Conservation (phyloP, 2,329 filamentous ascomycete genomes). For the Thelonectria rubi region DNA sequence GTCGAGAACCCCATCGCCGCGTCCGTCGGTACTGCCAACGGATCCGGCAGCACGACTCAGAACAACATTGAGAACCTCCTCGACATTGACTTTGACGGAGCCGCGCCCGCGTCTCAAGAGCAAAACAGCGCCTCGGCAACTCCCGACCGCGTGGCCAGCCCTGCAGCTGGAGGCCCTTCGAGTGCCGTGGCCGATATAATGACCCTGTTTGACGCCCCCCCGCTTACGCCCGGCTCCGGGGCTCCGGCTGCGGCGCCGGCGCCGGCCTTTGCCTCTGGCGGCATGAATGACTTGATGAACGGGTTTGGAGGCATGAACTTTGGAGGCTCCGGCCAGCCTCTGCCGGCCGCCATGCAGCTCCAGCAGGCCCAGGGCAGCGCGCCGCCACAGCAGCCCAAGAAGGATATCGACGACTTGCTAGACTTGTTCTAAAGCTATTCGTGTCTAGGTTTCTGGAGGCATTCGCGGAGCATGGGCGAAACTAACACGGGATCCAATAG, state of each 20-base stretch:
- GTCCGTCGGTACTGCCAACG: slow-evolving; percentile 75
- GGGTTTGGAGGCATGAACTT: slow-evolving; percentile 87
- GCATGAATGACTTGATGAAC: slow-evolving; percentile 88
- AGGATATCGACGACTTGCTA: slow-evolving; percentile 69
- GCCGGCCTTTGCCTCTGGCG: slow-evolving; percentile 55
- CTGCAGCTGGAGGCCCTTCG: slow-evolving; percentile 54
- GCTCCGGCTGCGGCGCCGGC: slow-evolving; percentile 46
- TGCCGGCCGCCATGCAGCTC: slow-evolving; percentile 70
- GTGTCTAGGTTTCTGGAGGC: slow-evolving; percentile 20
- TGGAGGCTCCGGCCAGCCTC: slow-evolving; percentile 66
- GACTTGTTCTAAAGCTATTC: slow-evolving; percentile 50
- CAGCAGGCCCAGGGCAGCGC: slow-evolving; percentile 47
- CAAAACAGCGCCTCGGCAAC: slow-evolving; percentile 64
- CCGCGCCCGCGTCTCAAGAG: slow-evolving; percentile 87
- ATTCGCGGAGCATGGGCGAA: slow-evolving; percentile 19
- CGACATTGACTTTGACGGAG: slow-evolving; percentile 95
- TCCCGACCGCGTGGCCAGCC: slow-evolving; percentile 74
- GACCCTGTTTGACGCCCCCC: slow-evolving; percentile 75
- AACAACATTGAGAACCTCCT: slow-evolving; percentile 93
- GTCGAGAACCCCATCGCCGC: slow-evolving; percentile 95
- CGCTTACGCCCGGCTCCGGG: slow-evolving; percentile 59
- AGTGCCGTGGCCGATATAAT: slow-evolving; percentile 71
- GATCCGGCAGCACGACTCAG: slow-evolving; percentile 65
- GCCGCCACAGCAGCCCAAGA: slow-evolving; percentile 57
- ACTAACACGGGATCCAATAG: slow-evolving; percentile 25